Base-by-base conservation (phyloP, 2,329 filamentous ascomycete genomes). In the Pseudogymnoascus sp. region DNA sequence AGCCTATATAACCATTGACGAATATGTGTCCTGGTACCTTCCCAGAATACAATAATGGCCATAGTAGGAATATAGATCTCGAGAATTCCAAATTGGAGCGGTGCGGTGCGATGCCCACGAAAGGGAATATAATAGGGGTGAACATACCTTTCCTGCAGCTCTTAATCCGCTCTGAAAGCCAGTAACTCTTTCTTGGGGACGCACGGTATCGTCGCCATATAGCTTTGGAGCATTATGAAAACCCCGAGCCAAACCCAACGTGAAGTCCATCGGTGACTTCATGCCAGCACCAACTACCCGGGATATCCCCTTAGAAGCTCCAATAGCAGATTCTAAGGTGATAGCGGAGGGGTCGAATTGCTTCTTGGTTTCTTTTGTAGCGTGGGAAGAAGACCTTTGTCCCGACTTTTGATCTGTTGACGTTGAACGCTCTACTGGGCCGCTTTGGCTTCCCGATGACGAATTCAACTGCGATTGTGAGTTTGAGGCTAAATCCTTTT, bases 211-310 rank as follows among this genome's bases (percentile, higher is more conserved):
- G 70, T 96, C 92, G 45, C 92, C 90, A 72, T 96, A 96, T 0
- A 96, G 79, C 69, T 85, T 88, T 0, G 93, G 92, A 5, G 90
- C 88, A 70, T 96, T 96, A 72, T 93, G 89, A 73, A 96, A 96
- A 0, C 93, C 93, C 74, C 89, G 90, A 0, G 92, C 89, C 39
- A 96, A 77, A 0, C 90, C 90, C 45, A 96, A 77, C 43, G 90
- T 90, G 67, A 96, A 89, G 73, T 96, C 91, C 81, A 95, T 88
- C 0, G 92, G 93, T 1, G 88, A 88, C 69, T 90, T 90, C 65
- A 93, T 80, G 4, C 90, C 85, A n/a, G 89, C 87, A 10, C 83
- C 83, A 4, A 93, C 85, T 60, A 95, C 88, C n/a, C 86, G 84
- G 10, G 37, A 62, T 45, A 62, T 54, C 10, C 61, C 43, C n/a